Base-by-base conservation (phyloP, 148 eudicot species). In the Diospyros lotus region DNA sequence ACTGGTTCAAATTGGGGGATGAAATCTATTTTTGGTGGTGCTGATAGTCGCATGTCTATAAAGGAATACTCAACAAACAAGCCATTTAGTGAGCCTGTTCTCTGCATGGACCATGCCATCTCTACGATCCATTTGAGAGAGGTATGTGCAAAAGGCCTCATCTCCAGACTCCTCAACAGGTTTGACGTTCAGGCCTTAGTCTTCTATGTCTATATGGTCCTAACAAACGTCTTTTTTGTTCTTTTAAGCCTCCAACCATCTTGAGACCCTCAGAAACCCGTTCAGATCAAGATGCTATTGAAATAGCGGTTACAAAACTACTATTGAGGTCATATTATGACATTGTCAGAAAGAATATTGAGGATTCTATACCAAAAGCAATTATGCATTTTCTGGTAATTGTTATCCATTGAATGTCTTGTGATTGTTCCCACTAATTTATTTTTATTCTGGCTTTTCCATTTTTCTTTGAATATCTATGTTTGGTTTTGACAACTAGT, bases 331-430 rank as follows among this genome's bases (percentile, higher is more conserved):
- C 99, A 43, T 96, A 96, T 74, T 96, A 89, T 77, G 99, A 93
- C 76, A 91, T 96, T 65, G 98, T 96, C 13, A 85, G 98, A 78
- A 96, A 96, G 86, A 96, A 96, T 78, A 83, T 96, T 58, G 93
- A 93, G 86, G 98, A 96, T 82, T 80, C 84, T 69, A 87, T 96
- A 38, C 99, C 99, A 15, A 96, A 96, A 84, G 98, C 99, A 64
- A 93, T 96, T 76, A 96, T 96, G 99, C 99, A 96, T 82, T 96
- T 96, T 77, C 87, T 96, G 94, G 99, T 96, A 86, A 89, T 75
- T 69, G 66, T 69, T 18, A 52, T n/a, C n/a, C n/a, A n/a, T n/a
- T n/a, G n/a, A n/a, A n/a, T n/a, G n/a, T n/a, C n/a, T 52, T 13
- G 6, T 38, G 40, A 43, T 18, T 13, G 45, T 39, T 18, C 41